Evolutionary conservation across 495 filamentous ascomycete genomes (phyloP), one percentile per base, ranked within the genome.

Genomic region (Tuber microsphaerosporum): DNA sequence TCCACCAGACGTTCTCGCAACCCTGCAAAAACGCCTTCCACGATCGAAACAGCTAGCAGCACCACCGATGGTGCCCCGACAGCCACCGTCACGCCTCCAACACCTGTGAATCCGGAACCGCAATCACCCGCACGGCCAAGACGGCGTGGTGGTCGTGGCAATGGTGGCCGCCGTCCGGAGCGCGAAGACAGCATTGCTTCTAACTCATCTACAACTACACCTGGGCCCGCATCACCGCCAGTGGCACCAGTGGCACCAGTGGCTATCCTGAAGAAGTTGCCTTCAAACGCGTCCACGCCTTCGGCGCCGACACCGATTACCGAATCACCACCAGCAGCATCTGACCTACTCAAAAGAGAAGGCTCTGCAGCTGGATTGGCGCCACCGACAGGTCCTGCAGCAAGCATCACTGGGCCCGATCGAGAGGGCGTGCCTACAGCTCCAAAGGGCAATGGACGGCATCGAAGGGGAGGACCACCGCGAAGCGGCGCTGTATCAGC

Each of bases 201-300:
- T 17, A 84, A 83, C 61, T 43, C 81, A 12, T 82, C 81, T 69
- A 2, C 69, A 2, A 69, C 77, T 68, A 31, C 56, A n/a, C 42
- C 72, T 31, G 44, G 39, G 10, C 74, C 74, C 5, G 44, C 71
- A 45, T 48, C 74, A 20, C 65, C 77, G 12, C 56, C 81, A 46
- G 31, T 65, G 31, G 73, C 74, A 26, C 81, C 85, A 5, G 71
- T 86, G n/a, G 84, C 85, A 31, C 81, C 86, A 5, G 71, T 86
- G n/a, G 84, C 85, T 26, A 80, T 86, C 61, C 70, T 85, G 65
- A 86, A 86, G 74, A 85, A 84, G 72, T 82, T 81, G n/a, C 42
- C n/a, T n/a, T 68, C 71, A 43, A 61, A 31, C 34, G 39, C 71
- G 4, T 65, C 56, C 56, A 31, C 56, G n/a, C 56, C 56, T 65